These are phyloP conservation scores for Ormosia semicastrata DNA, from an alignment of 306 rosid species.

Conservation along the genomic window DNA sequence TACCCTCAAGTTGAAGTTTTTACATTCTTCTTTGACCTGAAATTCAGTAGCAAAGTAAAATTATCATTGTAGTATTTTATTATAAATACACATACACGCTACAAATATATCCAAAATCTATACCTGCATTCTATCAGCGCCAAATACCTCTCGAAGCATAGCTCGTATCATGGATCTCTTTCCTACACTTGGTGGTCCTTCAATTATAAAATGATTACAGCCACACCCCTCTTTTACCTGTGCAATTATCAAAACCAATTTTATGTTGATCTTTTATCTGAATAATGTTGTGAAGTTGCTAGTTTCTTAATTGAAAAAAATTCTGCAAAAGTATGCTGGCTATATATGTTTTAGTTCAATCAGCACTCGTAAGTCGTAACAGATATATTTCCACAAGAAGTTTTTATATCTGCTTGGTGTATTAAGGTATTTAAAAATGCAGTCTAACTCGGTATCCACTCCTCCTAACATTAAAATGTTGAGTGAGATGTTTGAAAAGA, in stretches of 20 bases:
- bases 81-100: background rate
- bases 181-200: conserved; percentile 81
- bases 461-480: too few species aligned
- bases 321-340: too few species aligned
- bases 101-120: background rate
- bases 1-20: conserved; percentile 57
- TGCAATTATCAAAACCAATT: background rate
- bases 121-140: conserved; percentile 51
- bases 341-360: background rate
- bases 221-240: conserved; percentile 46
- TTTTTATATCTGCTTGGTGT: background rate
- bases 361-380: background rate
- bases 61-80: background rate
- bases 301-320: background rate
- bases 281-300: background rate
- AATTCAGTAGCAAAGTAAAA: conserved; percentile 3
- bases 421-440: too few species aligned
- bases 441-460: too few species aligned
- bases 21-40: conserved; percentile 56
- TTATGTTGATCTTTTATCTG: background rate
- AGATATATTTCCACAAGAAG: background rate
- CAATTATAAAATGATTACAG: conserved; percentile 69
- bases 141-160: conserved; percentile 72
- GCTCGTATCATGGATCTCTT: conserved; percentile 88
- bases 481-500: too few species aligned